Evolutionary conservation across 495 filamentous ascomycete species (phyloP).

Genomic region (Penicillium pulvis): DNA sequence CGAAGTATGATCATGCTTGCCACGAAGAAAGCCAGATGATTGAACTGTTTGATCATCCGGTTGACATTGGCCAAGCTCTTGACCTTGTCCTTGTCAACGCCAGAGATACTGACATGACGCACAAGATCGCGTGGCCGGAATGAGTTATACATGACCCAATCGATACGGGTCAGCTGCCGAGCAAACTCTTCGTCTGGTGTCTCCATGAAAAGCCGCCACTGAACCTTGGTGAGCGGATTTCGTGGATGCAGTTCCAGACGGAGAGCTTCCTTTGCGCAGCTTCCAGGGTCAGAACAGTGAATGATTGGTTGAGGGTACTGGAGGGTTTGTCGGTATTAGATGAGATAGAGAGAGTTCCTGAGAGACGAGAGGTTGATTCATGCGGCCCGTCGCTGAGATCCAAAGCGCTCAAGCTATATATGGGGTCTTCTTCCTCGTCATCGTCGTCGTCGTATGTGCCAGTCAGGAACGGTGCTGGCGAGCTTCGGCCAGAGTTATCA

Average conservation of each 20-base stretch:
- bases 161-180: constrained; percentile 88
- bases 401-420: constrained; percentile 46
- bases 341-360: constrained; percentile 44
- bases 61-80: constrained; percentile 83
- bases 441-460: constrained; percentile 31
- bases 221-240: constrained; percentile 67
- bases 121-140: constrained; percentile 94
- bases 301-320: constrained; percentile 45
- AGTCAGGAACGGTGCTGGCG: constrained; percentile 40
- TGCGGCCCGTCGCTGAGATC: constrained; percentile 46
- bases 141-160: constrained; percentile 97
- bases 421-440: constrained; percentile 44
- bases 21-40: constrained; percentile 90
- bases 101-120: constrained; percentile 78
- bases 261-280: constrained; percentile 73
- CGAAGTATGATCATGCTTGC: constrained; percentile 88
- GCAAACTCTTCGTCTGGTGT: constrained; percentile 80
- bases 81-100: constrained; percentile 71
- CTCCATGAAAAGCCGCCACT: constrained; percentile 84
- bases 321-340: constrained; percentile 44
- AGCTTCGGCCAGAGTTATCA: constrained; percentile 42
- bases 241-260: constrained; percentile 62
- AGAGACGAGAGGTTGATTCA: constrained; percentile 43
- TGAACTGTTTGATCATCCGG: constrained; percentile 94
- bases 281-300: constrained; percentile 59